These are phyloP conservation scores for Polyporus tsugae DNA, from an alignment of 1,284 basidiomycete species.

Conservation along the genomic window DNA sequence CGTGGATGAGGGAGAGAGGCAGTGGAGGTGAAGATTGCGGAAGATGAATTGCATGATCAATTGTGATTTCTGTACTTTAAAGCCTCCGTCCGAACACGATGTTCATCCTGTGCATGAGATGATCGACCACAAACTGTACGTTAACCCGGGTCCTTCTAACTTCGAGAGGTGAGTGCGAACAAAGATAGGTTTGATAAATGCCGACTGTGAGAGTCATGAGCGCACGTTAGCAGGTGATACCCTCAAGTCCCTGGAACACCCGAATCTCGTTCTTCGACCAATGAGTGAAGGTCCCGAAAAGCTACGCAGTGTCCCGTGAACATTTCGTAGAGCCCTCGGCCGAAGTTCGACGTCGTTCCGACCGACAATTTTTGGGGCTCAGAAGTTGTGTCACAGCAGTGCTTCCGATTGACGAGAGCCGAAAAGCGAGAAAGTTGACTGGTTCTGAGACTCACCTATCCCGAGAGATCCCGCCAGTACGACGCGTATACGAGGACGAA, in stretches of 20 bases:
- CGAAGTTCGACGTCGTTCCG: constrained; percentile 1
- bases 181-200: not conserved
- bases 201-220: not conserved
- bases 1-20: constrained; percentile 2
- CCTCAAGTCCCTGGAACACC: not conserved
- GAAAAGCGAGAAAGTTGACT: not conserved
- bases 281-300: not conserved
- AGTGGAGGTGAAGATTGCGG: constrained; percentile 3
- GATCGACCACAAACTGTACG: not conserved
- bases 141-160: not conserved
- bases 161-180: not conserved
- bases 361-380: not conserved
- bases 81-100: not conserved
- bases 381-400: not conserved
- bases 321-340: not conserved
- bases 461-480: not conserved
- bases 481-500: not conserved
- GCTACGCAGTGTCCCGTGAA: not conserved
- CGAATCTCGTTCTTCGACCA: not conserved
- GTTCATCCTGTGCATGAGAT: not conserved
- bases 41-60: constrained; percentile 1
- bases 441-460: not conserved
- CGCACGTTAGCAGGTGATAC: not conserved
- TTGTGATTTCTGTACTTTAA: not conserved
- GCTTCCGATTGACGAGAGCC: not conserved